phyloP scores from a whole-genome alignment of 306 rosid species.

The Amphicarpaea edgeworthii region DNA sequence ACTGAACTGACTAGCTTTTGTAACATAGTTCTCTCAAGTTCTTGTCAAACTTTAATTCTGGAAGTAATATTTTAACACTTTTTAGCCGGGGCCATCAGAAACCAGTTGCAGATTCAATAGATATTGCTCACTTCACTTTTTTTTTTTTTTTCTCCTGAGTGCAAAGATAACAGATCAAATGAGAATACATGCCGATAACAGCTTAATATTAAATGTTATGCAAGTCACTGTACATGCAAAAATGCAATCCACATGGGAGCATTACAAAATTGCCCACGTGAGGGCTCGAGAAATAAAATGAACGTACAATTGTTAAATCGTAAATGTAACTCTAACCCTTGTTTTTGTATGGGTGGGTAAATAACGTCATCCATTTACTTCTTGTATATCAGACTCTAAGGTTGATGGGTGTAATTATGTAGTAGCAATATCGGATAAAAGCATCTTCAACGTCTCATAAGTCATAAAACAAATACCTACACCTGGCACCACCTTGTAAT shows the following conservation, averaged over 20 bases:
- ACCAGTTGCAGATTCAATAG: conserved; percentile 30
- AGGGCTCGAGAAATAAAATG: conserved; percentile 52
- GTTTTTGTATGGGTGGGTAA: conserved; percentile 38
- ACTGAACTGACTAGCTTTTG: background rate
- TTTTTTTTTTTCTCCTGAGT: background rate
- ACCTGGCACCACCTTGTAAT: conserved; percentile 98
- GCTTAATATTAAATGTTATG: conserved; percentile 37
- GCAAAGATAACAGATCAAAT: conserved; percentile 6
- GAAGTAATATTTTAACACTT: background rate
- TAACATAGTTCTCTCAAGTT: background rate
- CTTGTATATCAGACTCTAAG: conserved; percentile 28
- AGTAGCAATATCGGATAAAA: conserved; percentile 64
- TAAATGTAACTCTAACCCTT: conserved; percentile 40
- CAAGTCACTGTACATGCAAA: conserved; percentile 58
- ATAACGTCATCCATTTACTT: conserved; percentile 27
- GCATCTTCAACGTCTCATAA: conserved; percentile 82
- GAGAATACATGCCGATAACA: conserved; percentile 19
- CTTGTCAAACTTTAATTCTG: background rate
- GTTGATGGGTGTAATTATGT: conserved; percentile 42
- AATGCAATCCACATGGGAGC: conserved; percentile 56
- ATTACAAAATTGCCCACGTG: conserved; percentile 52
- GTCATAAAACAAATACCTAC: conserved; percentile 99
- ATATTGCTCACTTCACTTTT: background rate
- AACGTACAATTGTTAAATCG: conserved; percentile 41
- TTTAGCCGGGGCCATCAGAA: conserved; percentile 9